Evolutionary conservation across 805 yeast species (phyloP).

Genomic region (Ogataea degrootiae): DNA sequence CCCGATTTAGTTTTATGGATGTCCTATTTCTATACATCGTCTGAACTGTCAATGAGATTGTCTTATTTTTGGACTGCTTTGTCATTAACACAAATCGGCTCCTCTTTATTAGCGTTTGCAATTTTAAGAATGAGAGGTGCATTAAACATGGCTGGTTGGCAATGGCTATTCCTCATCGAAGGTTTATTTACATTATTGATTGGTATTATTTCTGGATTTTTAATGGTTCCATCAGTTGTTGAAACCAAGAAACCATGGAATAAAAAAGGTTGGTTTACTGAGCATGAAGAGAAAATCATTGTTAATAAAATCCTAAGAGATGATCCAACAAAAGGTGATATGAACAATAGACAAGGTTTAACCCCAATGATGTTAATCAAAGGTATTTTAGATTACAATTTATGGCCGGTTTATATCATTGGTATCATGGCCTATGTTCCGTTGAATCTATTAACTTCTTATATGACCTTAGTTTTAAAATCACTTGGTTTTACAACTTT

Average conservation of each 20-base stretch:
- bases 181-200: conserved; percentile 52
- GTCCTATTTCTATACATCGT: conserved; percentile 58
- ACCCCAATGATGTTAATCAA: conserved; percentile 34
- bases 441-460: conserved; percentile 31
- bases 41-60: conserved; percentile 54
- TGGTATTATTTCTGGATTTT: conserved; percentile 35
- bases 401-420: conserved; percentile 49
- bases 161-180: conserved; percentile 61
- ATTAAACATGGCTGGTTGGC: conserved; percentile 50
- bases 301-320: conserved; percentile 57
- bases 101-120: conserved; percentile 47
- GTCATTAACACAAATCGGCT: conserved; percentile 40
- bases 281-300: conserved; percentile 51
- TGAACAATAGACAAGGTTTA: conserved; percentile 57
- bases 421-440: conserved; percentile 43
- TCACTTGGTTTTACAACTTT: conserved; percentile 49
- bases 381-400: conserved; percentile 43
- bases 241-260: conserved; percentile 27
- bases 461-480: conserved; percentile 46
- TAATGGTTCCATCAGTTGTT: conserved; percentile 33
- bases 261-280: conserved; percentile 39
- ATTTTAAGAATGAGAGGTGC: conserved; percentile 45
- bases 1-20: conserved; percentile 61
- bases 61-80: conserved; percentile 57
- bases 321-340: conserved; percentile 61